phyloP scores from a whole-genome alignment of 2,329 filamentous ascomycete species.

The Colletotrichum truncatum region DNA sequence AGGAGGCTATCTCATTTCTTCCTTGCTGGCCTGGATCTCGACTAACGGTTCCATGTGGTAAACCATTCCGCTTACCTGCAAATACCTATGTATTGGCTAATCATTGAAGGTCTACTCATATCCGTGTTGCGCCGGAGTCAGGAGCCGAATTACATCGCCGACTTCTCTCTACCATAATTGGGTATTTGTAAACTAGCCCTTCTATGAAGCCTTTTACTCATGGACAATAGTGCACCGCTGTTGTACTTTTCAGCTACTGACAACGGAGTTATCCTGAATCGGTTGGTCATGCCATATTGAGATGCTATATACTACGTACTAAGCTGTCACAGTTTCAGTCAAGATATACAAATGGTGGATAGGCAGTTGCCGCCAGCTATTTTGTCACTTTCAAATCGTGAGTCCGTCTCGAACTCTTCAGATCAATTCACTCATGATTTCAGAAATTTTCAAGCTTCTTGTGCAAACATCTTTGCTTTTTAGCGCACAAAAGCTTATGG shows the following conservation, averaged over 20 bases:
- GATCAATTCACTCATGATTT: not conserved
- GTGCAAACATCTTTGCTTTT: not conserved
- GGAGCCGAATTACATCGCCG: constrained; percentile 6
- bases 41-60: constrained; percentile 17
- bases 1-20: not conserved
- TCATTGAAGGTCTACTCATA: not conserved
- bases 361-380: constrained; percentile 9
- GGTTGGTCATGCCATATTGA: not conserved
- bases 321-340: constrained; percentile 33
- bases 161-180: constrained; percentile 8
- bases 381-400: constrained; percentile 4
- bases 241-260: constrained; percentile 35
- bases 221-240: constrained; percentile 10
- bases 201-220: too few species aligned
- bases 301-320: not conserved
- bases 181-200: not conserved
- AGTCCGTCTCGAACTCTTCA: not conserved
- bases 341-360: constrained; percentile 37
- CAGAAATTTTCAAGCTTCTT: constrained; percentile 17
- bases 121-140: constrained; percentile 3
- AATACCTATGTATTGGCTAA: not conserved
- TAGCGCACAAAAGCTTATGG: constrained; percentile 31
- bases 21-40: not conserved
- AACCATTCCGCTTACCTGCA: not conserved
- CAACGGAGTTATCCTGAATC: constrained; percentile 30